Evolutionary conservation across 352 stramenopile genomes (phyloP), one percentile per base, ranked within the genome.

Genomic region (Globisporangium middletonii): DNA sequence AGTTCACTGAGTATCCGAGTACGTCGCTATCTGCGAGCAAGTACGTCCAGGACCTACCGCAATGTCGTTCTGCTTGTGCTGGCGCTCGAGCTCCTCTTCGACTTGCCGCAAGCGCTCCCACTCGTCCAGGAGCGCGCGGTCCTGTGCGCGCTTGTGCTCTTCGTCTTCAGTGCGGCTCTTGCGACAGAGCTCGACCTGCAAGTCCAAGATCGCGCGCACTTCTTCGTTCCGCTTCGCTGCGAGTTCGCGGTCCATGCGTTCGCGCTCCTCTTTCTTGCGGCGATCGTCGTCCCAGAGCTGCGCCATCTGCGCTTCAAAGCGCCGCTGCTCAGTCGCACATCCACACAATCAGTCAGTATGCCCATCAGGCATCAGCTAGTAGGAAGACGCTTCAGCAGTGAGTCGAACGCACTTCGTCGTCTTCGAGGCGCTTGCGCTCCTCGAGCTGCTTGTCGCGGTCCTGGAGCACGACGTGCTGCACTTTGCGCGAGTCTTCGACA

Each of bases 251-350:
- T 92, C 82, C 47, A 57, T 37, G 1, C 72, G 77, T 3, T 92
- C 79, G 33, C 79, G 75, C 28, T 83, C 74, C 38, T 92, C 82
- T 64, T 89, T 92, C 66, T 88, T 86, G 19, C 80, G 64, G 9
- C 77, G 77, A 55, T 92, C 82, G 35, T 82, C 73, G 28, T 77
- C 76, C 79, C 82, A 92, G 12, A 92, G 64, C 57, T 84, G 68
- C 7, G 79, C 76, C 82, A 92, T 90, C 51, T 65, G 63, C 27
- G 50, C 50, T 47, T 92, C 82, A 19, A 73, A 57, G 19, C 68
- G 55, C 44, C 61, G 68, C 77, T 88, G 50, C 5, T 8, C 4
- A 19, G 41, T 19, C 41, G 41, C 18, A 44, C 38, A 45, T 45
- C 13, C 13, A 46, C 26, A 23, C 13, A 63, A 54, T 23, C 23